These are phyloP conservation scores for Aureobasidium sp. DNA, from an alignment of 2,329 filamentous ascomycete genomes.

Conservation along the genomic window DNA sequence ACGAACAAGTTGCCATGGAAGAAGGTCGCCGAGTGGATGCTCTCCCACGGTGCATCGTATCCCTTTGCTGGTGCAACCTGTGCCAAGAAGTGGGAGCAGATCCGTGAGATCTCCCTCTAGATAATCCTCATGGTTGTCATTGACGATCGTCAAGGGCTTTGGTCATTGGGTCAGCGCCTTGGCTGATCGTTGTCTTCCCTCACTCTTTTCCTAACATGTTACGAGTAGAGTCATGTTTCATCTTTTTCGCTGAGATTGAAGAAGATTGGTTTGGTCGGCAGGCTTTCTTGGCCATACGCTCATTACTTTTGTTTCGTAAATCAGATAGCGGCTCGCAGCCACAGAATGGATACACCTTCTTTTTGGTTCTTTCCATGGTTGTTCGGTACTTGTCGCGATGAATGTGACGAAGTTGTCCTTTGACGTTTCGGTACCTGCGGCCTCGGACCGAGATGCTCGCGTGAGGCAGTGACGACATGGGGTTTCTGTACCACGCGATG, in stretches of 20 bases:
- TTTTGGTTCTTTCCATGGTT: background rate
- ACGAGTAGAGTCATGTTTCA: background rate
- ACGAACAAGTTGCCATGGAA: conserved; percentile 51
- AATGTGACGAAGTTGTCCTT: background rate
- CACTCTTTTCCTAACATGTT: background rate
- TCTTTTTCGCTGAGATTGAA: too few species aligned
- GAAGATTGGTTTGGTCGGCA: background rate
- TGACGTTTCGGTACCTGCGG: background rate
- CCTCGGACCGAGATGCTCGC: background rate
- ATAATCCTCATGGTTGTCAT: background rate
- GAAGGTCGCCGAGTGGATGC: conserved; percentile 49
- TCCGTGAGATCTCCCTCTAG: conserved; percentile 21
- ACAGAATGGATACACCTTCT: background rate
- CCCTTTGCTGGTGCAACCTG: conserved; percentile 55
- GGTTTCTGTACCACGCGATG: background rate
- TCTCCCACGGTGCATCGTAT: conserved; percentile 48
- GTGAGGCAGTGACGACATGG: background rate
- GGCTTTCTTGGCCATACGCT: background rate
- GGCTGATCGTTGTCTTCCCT: background rate
- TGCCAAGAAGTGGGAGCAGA: conserved; percentile 55
- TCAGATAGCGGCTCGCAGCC: background rate
- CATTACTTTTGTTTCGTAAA: background rate
- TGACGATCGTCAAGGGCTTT: background rate
- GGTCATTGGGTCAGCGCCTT: background rate
- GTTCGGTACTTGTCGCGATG: background rate